Evolutionary conservation across 73 alveolate species (phyloP).

Genomic region (Paramecium sexaurelia): DNA sequence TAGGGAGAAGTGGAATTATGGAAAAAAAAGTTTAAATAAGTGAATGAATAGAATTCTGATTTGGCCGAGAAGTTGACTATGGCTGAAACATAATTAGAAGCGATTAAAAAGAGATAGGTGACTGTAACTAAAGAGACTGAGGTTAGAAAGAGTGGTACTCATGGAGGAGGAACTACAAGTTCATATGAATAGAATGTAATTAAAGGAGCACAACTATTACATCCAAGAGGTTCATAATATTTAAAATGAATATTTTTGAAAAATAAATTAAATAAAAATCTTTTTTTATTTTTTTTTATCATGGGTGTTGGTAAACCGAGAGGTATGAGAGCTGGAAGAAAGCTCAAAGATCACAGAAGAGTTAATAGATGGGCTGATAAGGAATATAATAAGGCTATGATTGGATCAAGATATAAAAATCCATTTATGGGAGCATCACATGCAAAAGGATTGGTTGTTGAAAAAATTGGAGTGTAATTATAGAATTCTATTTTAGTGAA

Average conservation of each 20-base stretch:
- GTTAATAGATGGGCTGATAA: slow-evolving; percentile 82
- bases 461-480: slow-evolving; percentile 71
- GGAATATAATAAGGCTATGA: slow-evolving; percentile 77
- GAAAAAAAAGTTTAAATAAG: slow-evolving; percentile 15
- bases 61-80: slow-evolving; percentile 14
- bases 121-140: slow-evolving; percentile 35
- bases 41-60: slow-evolving; percentile 5
- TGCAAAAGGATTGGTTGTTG: slow-evolving; percentile 81
- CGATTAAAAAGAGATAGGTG: not conserved
- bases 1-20: slow-evolving; percentile 40
- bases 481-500: slow-evolving; percentile 51
- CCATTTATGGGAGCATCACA: slow-evolving; percentile 86
- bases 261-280: slow-evolving; percentile 49
- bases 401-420: slow-evolving; percentile 79
- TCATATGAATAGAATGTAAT: slow-evolving; percentile 18
- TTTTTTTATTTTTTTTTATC: not conserved
- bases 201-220: not conserved
- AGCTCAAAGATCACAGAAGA: slow-evolving; percentile 66
- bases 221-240: slow-evolving; percentile 9
- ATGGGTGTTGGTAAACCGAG: slow-evolving; percentile 72
- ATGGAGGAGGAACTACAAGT: not conserved
- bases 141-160: slow-evolving; percentile 10
- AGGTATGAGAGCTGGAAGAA: slow-evolving; percentile 71
- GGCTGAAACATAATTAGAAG: slow-evolving; percentile 52
- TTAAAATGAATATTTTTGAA: not conserved